phyloP scores from a whole-genome alignment of 169 alveolate species.

The Theileria sp. region DNA sequence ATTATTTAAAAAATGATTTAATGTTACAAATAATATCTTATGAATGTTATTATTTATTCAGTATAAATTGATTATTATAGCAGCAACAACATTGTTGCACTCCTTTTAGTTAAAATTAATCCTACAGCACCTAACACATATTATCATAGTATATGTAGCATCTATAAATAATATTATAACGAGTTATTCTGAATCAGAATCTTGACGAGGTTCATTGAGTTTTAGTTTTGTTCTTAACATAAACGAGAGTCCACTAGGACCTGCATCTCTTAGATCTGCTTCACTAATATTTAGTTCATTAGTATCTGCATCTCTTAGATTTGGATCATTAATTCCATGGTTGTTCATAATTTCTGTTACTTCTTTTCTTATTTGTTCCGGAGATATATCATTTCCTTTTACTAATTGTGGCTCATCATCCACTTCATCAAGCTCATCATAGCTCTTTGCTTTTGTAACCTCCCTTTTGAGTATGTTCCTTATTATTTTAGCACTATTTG shows the following conservation, averaged over 20 bases:
- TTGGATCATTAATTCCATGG: neutral
- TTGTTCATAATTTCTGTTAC: neutral
- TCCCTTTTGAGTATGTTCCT: neutral
- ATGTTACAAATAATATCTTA: too few species aligned
- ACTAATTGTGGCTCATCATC: neutral
- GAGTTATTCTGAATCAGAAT: neutral
- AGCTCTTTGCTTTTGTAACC: neutral
- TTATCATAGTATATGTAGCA: too few species aligned
- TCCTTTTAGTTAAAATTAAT: too few species aligned
- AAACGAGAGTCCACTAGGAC: too few species aligned
- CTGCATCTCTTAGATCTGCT: neutral
- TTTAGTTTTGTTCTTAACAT: too few species aligned
- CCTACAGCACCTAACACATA: too few species aligned
- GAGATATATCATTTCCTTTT: neutral
- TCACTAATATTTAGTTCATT: neutral
- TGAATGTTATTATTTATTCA: too few species aligned
- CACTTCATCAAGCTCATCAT: neutral
- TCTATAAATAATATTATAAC: too few species aligned
- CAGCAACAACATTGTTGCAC: too few species aligned
- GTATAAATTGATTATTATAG: too few species aligned
- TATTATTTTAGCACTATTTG: neutral
- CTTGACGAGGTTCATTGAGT: neutral
- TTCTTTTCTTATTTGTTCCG: neutral
- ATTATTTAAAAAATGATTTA: too few species aligned
- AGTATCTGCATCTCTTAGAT: neutral